These are phyloP conservation scores for Corymbia citriodora DNA, from an alignment of 441 rosid genomes.

Conservation along the genomic window DNA sequence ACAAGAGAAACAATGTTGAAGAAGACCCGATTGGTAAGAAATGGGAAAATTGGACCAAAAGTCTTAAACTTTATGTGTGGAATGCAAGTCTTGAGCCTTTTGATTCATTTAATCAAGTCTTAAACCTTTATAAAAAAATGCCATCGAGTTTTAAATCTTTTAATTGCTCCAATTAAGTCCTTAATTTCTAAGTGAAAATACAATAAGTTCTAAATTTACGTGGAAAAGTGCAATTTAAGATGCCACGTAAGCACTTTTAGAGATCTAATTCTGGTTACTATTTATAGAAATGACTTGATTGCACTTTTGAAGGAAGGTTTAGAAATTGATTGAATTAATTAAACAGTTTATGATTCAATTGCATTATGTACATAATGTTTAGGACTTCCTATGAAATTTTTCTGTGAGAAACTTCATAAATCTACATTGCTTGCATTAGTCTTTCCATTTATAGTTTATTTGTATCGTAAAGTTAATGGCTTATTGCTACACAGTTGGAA, in stretches of 20 bases:
- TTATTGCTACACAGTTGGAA: not conserved
- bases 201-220: too few species aligned
- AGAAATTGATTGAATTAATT: too few species aligned
- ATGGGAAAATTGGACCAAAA: not conserved
- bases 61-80: not conserved
- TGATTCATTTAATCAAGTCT: too few species aligned
- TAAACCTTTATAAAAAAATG: too few species aligned
- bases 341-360: not conserved
- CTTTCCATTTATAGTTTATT: not conserved
- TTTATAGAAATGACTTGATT: not conserved
- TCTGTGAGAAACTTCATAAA: not conserved
- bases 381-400: not conserved
- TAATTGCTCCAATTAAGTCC: too few species aligned
- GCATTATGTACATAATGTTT: not conserved
- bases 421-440: not conserved
- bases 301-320: not conserved
- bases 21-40: not conserved
- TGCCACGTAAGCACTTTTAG: too few species aligned
- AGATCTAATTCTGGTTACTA: too few species aligned
- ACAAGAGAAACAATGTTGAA: not conserved
- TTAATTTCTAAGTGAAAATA: too few species aligned
- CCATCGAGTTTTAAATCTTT: too few species aligned
- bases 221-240: too few species aligned
- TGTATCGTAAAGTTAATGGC: not conserved
- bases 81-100: not conserved